Percentiles rank a stretch among this genome's conserved stretches.
These are phyloP conservation scores for Pythium angustatum DNA, from an alignment of 352 stramenopile genomes.

Conservation along the genomic window DNA sequence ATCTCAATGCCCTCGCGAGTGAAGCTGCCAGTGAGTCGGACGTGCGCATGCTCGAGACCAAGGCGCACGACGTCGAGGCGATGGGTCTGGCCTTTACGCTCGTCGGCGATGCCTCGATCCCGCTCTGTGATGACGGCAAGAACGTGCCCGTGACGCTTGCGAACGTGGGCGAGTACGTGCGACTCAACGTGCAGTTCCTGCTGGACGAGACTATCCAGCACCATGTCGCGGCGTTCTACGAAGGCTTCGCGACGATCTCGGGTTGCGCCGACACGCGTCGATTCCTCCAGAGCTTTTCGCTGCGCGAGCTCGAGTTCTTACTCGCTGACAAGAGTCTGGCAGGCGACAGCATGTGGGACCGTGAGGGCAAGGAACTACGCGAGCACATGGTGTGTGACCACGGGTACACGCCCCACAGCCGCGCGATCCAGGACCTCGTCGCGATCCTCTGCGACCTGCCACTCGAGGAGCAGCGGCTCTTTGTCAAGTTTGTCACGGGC, in stretches of 20 bases:
- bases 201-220: conserved; percentile 60
- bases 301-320: conserved; percentile 66
- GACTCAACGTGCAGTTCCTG: conserved; percentile 50
- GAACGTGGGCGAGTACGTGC: conserved; percentile 60
- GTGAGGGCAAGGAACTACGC: conserved; percentile 63
- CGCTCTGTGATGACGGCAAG: conserved; percentile 47
- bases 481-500: conserved; percentile 90
- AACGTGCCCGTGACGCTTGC: conserved; percentile 46
- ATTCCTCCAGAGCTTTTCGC: conserved; percentile 62
- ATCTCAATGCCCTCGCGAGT: conserved; percentile 34
- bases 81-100: conserved; percentile 82
- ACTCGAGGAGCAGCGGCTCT: conserved; percentile 71
- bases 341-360: conserved; percentile 63
- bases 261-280: conserved; percentile 21
- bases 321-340: conserved; percentile 46
- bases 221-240: conserved; percentile 67
- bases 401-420: conserved; percentile 70
- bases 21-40: conserved; percentile 28
- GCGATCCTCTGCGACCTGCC: conserved; percentile 75
- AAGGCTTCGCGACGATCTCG: conserved; percentile 66
- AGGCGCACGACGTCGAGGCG: conserved; percentile 46
- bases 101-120: conserved; percentile 60
- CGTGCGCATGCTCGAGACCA: conserved; percentile 15
- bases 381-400: conserved; percentile 86
- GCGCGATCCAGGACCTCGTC: conserved; percentile 70